Percentiles rank a stretch among this genome's conserved stretches.
phyloP scores from a whole-genome alignment of 371 early-diverging fungal genomes.

The Mucor velutinosus region DNA sequence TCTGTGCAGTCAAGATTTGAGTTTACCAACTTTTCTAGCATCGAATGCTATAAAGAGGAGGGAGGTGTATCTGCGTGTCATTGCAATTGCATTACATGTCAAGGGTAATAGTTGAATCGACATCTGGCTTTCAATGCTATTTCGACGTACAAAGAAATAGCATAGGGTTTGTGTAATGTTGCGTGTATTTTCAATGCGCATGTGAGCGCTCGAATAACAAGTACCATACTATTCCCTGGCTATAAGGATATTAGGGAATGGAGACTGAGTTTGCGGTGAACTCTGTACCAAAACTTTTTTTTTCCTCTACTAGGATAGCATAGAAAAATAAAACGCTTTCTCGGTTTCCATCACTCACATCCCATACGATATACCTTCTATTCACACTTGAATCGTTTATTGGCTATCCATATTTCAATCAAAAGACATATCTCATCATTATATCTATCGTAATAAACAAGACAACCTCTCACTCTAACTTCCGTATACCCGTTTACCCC shows the following conservation, averaged over 20 bases:
- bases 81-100: background rate
- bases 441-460: background rate
- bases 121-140: background rate
- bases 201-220: background rate
- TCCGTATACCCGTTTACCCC: slow-evolving; percentile 3
- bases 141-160: background rate
- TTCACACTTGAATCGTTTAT: background rate
- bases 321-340: background rate
- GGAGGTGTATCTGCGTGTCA: background rate
- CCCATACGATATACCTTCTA: background rate
- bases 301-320: background rate
- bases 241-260: background rate
- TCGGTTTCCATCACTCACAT: background rate
- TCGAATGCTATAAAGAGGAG: background rate
- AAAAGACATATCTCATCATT: background rate
- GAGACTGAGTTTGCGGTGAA: background rate
- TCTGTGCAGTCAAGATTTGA: background rate
- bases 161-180: background rate
- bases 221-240: background rate
- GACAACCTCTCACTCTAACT: background rate
- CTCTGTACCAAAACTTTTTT: background rate
- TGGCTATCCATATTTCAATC: background rate
- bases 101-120: background rate
- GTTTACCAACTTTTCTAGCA: background rate
- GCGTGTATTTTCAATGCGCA: background rate